phyloP scores from a whole-genome alignment of 352 stramenopile species.

The Globisporangium iwayamae region DNA sequence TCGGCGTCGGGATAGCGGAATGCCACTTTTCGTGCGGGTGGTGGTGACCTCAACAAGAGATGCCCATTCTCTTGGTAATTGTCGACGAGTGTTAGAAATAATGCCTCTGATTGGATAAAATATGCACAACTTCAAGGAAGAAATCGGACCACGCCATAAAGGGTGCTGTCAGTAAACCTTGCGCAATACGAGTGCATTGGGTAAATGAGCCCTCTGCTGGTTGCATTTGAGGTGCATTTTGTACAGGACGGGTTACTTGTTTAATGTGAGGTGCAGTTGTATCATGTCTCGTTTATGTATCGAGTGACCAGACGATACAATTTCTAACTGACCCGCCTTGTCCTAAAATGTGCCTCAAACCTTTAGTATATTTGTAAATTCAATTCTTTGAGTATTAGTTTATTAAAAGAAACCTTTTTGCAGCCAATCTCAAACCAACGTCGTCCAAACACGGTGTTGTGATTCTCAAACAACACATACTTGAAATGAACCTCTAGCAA shows the following conservation, averaged over 20 bases:
- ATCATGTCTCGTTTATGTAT: too few relatives aligned
- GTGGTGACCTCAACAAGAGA: background rate
- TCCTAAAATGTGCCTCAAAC: too few relatives aligned
- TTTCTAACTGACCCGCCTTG: too few relatives aligned
- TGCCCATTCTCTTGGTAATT: background rate
- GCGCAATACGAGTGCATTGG: too few relatives aligned
- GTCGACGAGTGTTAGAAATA: background rate
- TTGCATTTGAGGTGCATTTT: too few relatives aligned
- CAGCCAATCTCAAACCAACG: background rate
- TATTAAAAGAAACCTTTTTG: background rate
- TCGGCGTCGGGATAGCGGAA: conserved; percentile 2
- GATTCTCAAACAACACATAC: background rate
- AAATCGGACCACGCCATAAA: background rate
- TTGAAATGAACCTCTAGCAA: background rate
- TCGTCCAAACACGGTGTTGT: conserved; percentile 15
- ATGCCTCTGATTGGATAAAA: conserved; percentile 14
- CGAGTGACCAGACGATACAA: too few relatives aligned
- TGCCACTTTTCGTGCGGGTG: background rate
- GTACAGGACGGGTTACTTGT: too few relatives aligned
- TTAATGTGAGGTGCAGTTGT: too few relatives aligned
- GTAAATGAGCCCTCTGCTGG: too few relatives aligned
- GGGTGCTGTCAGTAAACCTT: background rate
- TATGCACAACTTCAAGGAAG: conserved; percentile 6
- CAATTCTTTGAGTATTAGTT: background rate
- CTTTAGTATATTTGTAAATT: too few relatives aligned